Conservation (phyloP, 139 green algal species). For the Nannochloris sp. region DNA sequence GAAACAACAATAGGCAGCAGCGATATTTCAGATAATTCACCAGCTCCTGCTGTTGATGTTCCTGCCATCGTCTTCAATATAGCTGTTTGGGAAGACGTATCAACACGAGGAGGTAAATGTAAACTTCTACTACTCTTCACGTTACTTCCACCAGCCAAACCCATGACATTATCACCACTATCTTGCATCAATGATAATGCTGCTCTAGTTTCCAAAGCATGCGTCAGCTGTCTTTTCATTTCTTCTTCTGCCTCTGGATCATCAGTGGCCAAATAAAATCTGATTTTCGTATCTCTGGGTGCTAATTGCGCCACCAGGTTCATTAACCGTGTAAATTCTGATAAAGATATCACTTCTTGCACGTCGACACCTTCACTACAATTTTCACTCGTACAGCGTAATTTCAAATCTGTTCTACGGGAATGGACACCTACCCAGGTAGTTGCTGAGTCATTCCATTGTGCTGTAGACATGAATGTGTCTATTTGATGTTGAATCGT, state of each 20-base stretch:
- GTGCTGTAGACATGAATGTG: neutral
- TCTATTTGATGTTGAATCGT: neutral
- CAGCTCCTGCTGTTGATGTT: no score
- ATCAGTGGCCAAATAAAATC: neutral
- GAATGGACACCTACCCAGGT: neutral
- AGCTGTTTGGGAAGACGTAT: no score
- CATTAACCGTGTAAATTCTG: neutral
- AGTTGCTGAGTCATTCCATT: neutral
- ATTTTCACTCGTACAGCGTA: neutral
- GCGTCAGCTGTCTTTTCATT: neutral
- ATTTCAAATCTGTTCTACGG: neutral
- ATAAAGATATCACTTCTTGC: neutral
- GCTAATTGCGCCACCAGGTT: neutral
- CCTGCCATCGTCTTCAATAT: no score
- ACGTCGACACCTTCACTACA: neutral
- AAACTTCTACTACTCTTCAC: no score
- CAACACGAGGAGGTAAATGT: no score
- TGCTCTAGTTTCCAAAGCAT: no score
- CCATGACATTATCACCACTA: no score
- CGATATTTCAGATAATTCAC: neutral
- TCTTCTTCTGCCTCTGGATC: neutral
- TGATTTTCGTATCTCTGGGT: neutral
- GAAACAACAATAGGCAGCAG: neutral
- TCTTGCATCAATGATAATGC: no score
- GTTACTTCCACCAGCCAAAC: no score